Evolutionary conservation across 495 filamentous ascomycete genomes (phyloP), one percentile per base, ranked within the genome.

Genomic region (Barbatosphaeria neglecta): DNA sequence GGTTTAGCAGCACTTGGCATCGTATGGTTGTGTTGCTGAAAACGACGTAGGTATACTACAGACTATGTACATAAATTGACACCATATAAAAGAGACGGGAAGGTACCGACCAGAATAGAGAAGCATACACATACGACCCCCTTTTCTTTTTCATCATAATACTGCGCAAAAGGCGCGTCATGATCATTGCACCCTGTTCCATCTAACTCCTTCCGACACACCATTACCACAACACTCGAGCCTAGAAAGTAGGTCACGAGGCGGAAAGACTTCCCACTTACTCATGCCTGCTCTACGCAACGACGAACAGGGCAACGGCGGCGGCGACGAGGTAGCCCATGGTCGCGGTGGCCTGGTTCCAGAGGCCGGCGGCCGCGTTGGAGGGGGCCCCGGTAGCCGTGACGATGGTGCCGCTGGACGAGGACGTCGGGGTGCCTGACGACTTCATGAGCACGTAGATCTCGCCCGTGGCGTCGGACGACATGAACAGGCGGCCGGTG

Each of bases 401-500:
- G 18, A 56, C 50, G 41, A 56, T 47, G 20, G 44, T 53, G 22
- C 53, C 53, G 31, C 45, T 47, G 11, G 45, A 46, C 43, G 52
- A 50, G 6, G 33, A 28, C 7, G 53, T 50, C n/a, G 53, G 44
- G 8, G 46, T 44, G 6, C 45, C 33, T 0, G 1, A 35, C n/a
- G 33, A 46, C 48, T 52, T 51, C 31, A 49, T 24, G 11, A 77
- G 35, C 2, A 76, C 69, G 44, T 67, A 76, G 18, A 78, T 65
- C 58, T 78, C 74, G 11, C 74, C 74, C 38, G 69, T 76, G 4
- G 62, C 44, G 49, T 77, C 74, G 1, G 62, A 65, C 42, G 64
- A 67, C 50, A 77, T 59, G 46, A 66, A 78, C 23, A 77, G 45
- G 25, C 73, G 49, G 4, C 66, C 69, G 4, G 56, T 28, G 4